Conservation (phyloP, 352 stramenopile species). For the Elongisporangium senticosum region DNA sequence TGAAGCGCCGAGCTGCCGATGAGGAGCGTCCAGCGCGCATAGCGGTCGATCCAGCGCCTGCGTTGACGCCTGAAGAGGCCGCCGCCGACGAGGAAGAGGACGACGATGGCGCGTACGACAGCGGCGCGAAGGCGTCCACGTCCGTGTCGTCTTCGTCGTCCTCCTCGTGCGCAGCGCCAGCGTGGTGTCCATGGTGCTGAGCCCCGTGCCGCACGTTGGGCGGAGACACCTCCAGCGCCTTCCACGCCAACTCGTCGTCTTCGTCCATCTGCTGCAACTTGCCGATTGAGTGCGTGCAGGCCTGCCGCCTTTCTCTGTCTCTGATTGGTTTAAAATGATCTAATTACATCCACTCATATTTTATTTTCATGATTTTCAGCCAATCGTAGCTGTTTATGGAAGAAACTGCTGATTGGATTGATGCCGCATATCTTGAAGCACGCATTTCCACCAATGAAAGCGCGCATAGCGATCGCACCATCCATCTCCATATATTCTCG, state of each 20-base stretch:
- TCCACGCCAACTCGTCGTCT: constrained; percentile 44
- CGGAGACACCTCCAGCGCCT: constrained; percentile 18
- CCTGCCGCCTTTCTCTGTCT: constrained; percentile 2
- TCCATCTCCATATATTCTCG: constrained; percentile 11
- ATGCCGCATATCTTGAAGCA: neutral
- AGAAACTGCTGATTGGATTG: neutral
- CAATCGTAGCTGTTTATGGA: constrained; percentile 11
- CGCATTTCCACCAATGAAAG: neutral
- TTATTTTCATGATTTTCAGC: constrained; percentile 9
- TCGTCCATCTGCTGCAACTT: constrained; percentile 22
- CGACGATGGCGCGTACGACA: neutral
- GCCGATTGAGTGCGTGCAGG: neutral
- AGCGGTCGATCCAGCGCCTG: neutral
- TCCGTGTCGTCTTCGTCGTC: constrained; percentile 14
- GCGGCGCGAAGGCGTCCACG: constrained; percentile 26
- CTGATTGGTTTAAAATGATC: constrained; percentile 26
- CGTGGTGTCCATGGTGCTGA: constrained; percentile 1
- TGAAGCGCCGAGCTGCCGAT: constrained; percentile 18
- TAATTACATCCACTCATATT: constrained; percentile 20
- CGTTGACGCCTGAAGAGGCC: neutral
- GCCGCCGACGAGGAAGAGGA: neutral
- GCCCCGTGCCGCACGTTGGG: neutral
- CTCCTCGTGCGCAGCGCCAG: constrained; percentile 11
- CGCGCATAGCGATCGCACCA: constrained; percentile 11
- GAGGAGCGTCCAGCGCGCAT: neutral